Conservation (phyloP, 768 basidiomycete genomes). For the Macrolepiota albuminosa region DNA sequence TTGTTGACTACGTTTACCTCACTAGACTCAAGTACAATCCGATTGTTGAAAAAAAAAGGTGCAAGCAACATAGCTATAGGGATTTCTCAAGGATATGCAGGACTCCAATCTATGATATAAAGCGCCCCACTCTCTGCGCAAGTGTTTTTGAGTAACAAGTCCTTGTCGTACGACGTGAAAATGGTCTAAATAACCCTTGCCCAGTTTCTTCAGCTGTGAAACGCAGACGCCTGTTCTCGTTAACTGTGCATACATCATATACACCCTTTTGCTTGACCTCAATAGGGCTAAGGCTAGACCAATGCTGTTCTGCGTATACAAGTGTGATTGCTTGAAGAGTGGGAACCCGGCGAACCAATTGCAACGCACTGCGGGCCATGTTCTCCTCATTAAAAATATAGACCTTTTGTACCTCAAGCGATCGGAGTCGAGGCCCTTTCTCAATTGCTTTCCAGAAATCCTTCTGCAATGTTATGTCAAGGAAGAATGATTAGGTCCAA, state of each 20-base stretch:
- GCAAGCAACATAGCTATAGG: not conserved
- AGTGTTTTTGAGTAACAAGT: slow-evolving; percentile 3
- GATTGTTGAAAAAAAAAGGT: not conserved
- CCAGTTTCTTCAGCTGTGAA: slow-evolving; percentile 14
- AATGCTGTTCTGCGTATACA: slow-evolving; percentile 11
- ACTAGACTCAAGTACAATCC: not conserved
- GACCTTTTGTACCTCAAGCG: slow-evolving; percentile 17
- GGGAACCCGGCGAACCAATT: slow-evolving; percentile 12
- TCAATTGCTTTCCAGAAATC: slow-evolving; percentile 16
- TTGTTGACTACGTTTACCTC: not conserved
- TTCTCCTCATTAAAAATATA: slow-evolving; percentile 11
- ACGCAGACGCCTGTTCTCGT: slow-evolving; percentile 3
- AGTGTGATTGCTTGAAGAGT: slow-evolving; percentile 15
- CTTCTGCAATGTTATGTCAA: slow-evolving; percentile 4
- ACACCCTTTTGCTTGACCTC: slow-evolving; percentile 13
- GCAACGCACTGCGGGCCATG: slow-evolving; percentile 14
- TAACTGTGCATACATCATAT: slow-evolving; percentile 9
- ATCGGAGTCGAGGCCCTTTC: slow-evolving; percentile 13
- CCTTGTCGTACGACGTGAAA: slow-evolving; percentile 11
- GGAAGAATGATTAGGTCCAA: not conserved
- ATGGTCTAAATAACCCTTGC: slow-evolving; percentile 6
- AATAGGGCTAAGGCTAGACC: slow-evolving; percentile 8
- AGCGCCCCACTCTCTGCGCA: slow-evolving; percentile 6
- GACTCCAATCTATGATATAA: not conserved
- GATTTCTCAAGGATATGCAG: not conserved